Evolutionary conservation across 768 basidiomycete species (phyloP).

Genomic region (Termitomyces sp.): DNA sequence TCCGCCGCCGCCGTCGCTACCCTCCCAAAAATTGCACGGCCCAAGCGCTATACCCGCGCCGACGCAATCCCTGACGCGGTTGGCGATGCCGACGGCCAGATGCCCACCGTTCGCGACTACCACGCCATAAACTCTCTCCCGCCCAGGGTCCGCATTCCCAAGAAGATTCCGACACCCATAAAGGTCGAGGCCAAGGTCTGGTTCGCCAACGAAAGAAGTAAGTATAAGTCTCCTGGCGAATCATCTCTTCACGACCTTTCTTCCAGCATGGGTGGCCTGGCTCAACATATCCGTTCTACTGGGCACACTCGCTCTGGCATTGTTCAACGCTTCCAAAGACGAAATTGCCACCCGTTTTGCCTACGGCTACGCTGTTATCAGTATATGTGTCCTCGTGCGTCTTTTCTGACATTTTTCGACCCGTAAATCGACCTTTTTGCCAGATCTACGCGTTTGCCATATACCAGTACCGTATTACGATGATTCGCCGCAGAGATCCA

Average conservation of each 20-base stretch:
- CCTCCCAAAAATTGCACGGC: constrained; percentile 37
- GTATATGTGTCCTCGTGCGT: constrained; percentile 59
- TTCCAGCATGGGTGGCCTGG: constrained; percentile 87
- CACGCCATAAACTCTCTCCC: constrained; percentile 65
- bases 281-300: constrained; percentile 80
- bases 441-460: constrained; percentile 82
- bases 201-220: constrained; percentile 95
- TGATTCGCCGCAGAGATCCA: constrained; percentile 86
- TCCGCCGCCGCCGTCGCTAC: constrained; percentile 54
- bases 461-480: constrained; percentile 83
- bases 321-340: constrained; percentile 83
- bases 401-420: neutral
- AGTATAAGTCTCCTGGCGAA: constrained; percentile 15
- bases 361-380: constrained; percentile 76
- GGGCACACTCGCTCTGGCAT: constrained; percentile 76
- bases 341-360: constrained; percentile 73
- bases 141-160: constrained; percentile 65
- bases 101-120: constrained; percentile 66
- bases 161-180: constrained; percentile 76
- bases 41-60: constrained; percentile 55
- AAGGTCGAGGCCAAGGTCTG: constrained; percentile 94
- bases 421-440: neutral
- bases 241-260: neutral
- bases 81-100: constrained; percentile 42
- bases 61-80: constrained; percentile 67